phyloP scores from a whole-genome alignment of 2,329 filamentous ascomycete genomes.

The Neoscytalidium dimidiatum region DNA sequence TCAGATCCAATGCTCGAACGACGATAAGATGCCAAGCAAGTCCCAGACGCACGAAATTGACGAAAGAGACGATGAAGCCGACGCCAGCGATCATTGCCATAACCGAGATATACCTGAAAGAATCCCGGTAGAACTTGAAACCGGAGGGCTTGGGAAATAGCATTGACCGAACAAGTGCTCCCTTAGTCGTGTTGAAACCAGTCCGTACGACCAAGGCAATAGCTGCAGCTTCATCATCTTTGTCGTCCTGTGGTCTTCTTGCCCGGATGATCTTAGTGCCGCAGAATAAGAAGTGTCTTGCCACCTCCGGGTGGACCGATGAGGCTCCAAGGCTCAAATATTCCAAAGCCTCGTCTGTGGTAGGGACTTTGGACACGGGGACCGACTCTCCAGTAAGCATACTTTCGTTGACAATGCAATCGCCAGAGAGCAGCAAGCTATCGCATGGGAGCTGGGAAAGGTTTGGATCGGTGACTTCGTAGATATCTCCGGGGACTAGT shows the following conservation, averaged over 20 bases:
- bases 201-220: constrained; percentile 91
- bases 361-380: constrained; percentile 88
- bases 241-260: constrained; percentile 80
- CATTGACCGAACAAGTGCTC: constrained; percentile 94
- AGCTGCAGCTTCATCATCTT: constrained; percentile 84
- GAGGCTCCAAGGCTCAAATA: constrained; percentile 77
- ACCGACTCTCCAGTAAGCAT: constrained; percentile 98
- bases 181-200: constrained; percentile 97
- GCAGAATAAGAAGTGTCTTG: constrained; percentile 88
- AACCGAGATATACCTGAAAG: constrained; percentile 95
- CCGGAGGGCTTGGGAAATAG: constrained; percentile 97
- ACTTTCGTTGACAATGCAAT: constrained; percentile 98
- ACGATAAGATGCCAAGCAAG: constrained; percentile 89
- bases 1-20: constrained; percentile 87
- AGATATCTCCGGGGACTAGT: constrained; percentile 92
- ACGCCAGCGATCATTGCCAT: constrained; percentile 86
- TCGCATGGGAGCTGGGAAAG: constrained; percentile 88
- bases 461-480: constrained; percentile 92
- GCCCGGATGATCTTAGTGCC: constrained; percentile 95
- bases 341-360: constrained; percentile 76
- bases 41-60: constrained; percentile 86
- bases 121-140: constrained; percentile 98
- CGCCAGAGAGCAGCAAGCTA: constrained; percentile 85
- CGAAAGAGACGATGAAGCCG: constrained; percentile 86
- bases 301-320: constrained; percentile 78